Conservation (phyloP, 495 filamentous ascomycete genomes). For the Pseudomonodictys pantanalensis region DNA sequence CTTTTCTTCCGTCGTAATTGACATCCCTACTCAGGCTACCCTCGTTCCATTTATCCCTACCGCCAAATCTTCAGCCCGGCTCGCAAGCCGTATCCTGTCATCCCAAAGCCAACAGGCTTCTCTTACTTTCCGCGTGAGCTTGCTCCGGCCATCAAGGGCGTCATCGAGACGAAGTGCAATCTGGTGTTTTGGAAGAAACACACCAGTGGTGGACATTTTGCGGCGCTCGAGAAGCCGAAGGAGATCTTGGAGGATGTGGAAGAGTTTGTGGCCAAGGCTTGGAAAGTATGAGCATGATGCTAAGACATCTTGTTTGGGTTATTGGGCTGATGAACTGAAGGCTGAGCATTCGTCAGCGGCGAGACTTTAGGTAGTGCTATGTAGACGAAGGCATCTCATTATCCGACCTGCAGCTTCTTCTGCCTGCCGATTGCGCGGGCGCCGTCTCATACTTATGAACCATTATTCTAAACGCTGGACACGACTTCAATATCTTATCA, state of each 20-base stretch:
- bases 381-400: too few species aligned
- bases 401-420: too few species aligned
- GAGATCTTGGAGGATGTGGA: conserved; percentile 55
- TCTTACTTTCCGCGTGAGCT: conserved; percentile 58
- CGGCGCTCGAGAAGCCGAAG: conserved; percentile 56
- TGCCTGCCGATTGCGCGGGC: too few species aligned
- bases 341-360: too few species aligned
- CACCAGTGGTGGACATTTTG: conserved; percentile 62
- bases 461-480: too few species aligned
- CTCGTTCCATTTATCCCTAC: conserved; percentile 58
- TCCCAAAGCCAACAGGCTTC: conserved; percentile 59
- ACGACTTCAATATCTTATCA: too few species aligned
- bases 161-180: conserved; percentile 51
- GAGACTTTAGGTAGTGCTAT: too few species aligned
- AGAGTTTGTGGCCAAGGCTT: conserved; percentile 52
- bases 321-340: not conserved
- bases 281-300: conserved; percentile 18
- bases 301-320: not conserved
- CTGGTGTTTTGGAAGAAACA: conserved; percentile 51
- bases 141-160: conserved; percentile 48
- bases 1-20: too few species aligned
- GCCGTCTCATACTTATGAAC: too few species aligned
- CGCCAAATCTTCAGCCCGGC: conserved; percentile 41
- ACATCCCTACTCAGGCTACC: conserved; percentile 48
- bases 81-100: conserved; percentile 34